These are phyloP conservation scores for Biancaea sappan DNA, from an alignment of 306 rosid species.

Conservation along the genomic window DNA sequence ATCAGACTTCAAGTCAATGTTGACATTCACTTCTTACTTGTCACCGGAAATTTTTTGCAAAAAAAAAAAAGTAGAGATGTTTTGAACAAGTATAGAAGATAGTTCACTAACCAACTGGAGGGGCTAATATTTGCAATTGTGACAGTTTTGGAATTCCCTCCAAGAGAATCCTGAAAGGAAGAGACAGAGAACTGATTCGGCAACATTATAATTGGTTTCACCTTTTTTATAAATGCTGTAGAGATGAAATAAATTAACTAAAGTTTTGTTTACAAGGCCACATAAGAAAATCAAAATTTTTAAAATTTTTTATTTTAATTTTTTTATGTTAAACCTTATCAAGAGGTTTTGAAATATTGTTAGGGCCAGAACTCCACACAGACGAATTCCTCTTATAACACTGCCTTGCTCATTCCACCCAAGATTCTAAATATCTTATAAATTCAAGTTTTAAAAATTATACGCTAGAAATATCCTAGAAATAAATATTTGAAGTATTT, in stretches of 20 bases:
- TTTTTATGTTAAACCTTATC: background rate
- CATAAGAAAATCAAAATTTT: background rate
- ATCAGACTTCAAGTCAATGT: background rate
- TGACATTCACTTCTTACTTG: constrained; percentile 1
- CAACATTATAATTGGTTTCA: constrained; percentile 11
- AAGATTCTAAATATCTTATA: constrained; percentile 13
- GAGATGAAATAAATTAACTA: constrained; percentile 4
- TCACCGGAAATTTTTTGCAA: constrained; percentile 5
- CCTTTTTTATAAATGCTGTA: constrained; percentile 1
- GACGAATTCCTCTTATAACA: too few relatives aligned
- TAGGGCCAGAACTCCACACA: too few relatives aligned
- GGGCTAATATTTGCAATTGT: constrained; percentile 95
- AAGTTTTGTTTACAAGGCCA: background rate
- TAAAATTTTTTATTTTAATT: background rate
- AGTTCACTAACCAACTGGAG: constrained; percentile 75
- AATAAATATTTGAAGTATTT: constrained; percentile 16
- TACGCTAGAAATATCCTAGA: background rate
- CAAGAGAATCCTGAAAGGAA: constrained; percentile 88
- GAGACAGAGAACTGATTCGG: constrained; percentile 28
- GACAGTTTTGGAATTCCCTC: constrained; percentile 90
- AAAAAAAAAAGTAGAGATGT: constrained; percentile 14
- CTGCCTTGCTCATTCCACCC: constrained; percentile 20
- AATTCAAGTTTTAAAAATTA: background rate
- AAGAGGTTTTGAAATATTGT: constrained; percentile 17
- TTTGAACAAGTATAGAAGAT: constrained; percentile 24